Percentiles rank a stretch among this genome's conserved stretches.
Evolutionary conservation across 495 filamentous ascomycete species (phyloP).

Genomic region (Lasiosphaeria ovina): DNA sequence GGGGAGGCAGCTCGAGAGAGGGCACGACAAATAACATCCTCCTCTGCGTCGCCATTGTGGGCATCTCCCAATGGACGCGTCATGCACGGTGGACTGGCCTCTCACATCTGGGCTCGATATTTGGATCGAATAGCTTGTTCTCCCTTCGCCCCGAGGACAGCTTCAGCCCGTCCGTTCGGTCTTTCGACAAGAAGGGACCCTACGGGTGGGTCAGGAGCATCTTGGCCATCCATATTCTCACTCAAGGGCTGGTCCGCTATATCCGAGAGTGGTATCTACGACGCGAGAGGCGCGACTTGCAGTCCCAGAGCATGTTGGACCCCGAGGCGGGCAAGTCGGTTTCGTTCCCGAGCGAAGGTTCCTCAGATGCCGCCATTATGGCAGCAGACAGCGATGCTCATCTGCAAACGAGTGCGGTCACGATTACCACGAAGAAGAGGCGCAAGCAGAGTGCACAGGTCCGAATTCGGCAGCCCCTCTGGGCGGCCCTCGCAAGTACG

Average conservation of each 20-base stretch:
- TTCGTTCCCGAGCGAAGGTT: constrained; percentile 27
- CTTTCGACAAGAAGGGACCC: constrained; percentile 47
- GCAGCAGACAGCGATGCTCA: constrained; percentile 47
- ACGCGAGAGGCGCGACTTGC: constrained; percentile 49
- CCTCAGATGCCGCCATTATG: constrained; percentile 42
- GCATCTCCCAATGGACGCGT: constrained; percentile 64
- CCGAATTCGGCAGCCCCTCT: constrained; percentile 84
- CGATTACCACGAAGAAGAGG: constrained; percentile 69
- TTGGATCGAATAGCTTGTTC: constrained; percentile 43
- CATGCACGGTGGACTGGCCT: constrained; percentile 48
- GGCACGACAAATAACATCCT: constrained; percentile 69
- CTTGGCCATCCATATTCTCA: constrained; percentile 84
- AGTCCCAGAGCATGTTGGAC: constrained; percentile 43
- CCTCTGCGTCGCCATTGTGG: constrained; percentile 78
- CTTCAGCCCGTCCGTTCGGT: constrained; percentile 39
- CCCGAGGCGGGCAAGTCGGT: constrained; percentile 48
- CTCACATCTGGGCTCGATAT: constrained; percentile 37
- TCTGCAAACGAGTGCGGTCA: constrained; percentile 27
- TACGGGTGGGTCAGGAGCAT: constrained; percentile 56
- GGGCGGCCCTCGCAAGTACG: constrained; percentile 90
- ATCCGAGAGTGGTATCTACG: constrained; percentile 60
- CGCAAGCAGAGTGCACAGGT: constrained; percentile 86
- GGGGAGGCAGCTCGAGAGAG: constrained; percentile 74
- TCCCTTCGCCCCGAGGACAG: constrained; percentile 39
- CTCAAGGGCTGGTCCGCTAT: constrained; percentile 69